Evolutionary conservation across 345 rosid genomes (phyloP), one percentile per base, ranked within the genome.

Genomic region (Eucalyptus grandis): DNA sequence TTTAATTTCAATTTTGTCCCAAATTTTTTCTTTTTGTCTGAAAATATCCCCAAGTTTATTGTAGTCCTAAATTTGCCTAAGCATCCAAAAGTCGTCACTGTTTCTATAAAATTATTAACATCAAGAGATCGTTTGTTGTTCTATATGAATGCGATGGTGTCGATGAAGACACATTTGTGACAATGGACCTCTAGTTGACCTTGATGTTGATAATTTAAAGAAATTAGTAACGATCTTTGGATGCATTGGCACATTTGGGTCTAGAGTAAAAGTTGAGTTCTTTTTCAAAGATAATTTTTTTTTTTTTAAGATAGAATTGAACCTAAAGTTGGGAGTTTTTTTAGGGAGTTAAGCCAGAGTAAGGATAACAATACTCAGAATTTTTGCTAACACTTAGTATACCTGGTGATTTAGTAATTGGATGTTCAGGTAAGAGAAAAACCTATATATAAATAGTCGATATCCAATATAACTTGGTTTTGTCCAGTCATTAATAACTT

Each of bases 51-150:
- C 15, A 10, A 19, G 14, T 17, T 37, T 10, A 17, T 40, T 72
- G 14, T 72, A 37, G 12, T 1, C 14, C 21, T 14, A 72, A 69
- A 72, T 21, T 5, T 10, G 14, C 0, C 27, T 6, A 3, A 34
- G 6, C 5, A 11, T 37, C 27, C 11, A 21, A 19, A 72, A 19
- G 6, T 37, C 8, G 14, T 11, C 0, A 37, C 1, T 1, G 1
- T 37, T 72, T 72, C 5, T 37, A 1, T 1, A 11, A 37, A 22
- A 11, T 37, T 0, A 19, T 40, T 13, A 37, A 11, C 26, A 72
- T 19, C 14, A 21, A 11, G 14, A 19, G 14, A 37, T n/a, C 0
- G 19, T 5, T 10, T 15, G 8, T 72, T 37, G 1, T 72, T 72
- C 2, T 37, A 72, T 72, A 72, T 40, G 14, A 19, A 72, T 24